Base-by-base conservation (phyloP, 2,329 filamentous ascomycete species). In the Penicillium sp. region DNA sequence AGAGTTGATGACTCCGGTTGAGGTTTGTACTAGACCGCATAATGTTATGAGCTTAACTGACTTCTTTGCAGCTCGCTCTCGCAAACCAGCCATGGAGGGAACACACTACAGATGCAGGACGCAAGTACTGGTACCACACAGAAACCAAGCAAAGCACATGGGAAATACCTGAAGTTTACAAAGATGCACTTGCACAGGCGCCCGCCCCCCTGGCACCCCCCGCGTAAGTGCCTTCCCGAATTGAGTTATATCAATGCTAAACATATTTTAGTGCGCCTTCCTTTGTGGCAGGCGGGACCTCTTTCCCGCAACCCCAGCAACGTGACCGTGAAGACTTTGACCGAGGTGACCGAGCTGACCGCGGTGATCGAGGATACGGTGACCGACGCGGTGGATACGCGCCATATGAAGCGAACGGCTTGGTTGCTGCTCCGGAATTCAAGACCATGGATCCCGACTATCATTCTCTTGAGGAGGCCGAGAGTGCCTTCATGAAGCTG, bases 61-160 rank as follows among this genome's bases (percentile, higher is more conserved):
- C 42, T 11, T 34, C 10, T 57, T 52, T 59, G 56, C 71, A 92
- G 90, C 89, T 89, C 70, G 90, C 90, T 53, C 82, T 95, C 46
- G 82, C 88, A 49, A 87, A 88, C 66, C 89, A 94, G 65, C 89
- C 90, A 61, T 99, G 92, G 92, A 94, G 93, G 69, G 91, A 96
- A 74, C 94, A 96, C 70, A 91, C 88, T 26, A 87, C 90, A 22
- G 86, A 92, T 60, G 89, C 90, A 61, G 94, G 93, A 45, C 86
- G 88, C 67, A 90, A 93, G 71, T 99, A 99, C 76, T 99, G 92
- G 89, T 93, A 92, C 74, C 94, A 99, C 74, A 89, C 87, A 34
- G 89, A 95, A 74, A 92, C 90, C 43, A 92, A 93, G 76, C 84
- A 92, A 77, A 97, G 92, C 73, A 91, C 89, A 32, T 99, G 94